Percentiles rank a stretch among this genome's conserved stretches.
Evolutionary conservation across 345 rosid genomes (phyloP).

Genomic region (Gossypium thurberi): DNA sequence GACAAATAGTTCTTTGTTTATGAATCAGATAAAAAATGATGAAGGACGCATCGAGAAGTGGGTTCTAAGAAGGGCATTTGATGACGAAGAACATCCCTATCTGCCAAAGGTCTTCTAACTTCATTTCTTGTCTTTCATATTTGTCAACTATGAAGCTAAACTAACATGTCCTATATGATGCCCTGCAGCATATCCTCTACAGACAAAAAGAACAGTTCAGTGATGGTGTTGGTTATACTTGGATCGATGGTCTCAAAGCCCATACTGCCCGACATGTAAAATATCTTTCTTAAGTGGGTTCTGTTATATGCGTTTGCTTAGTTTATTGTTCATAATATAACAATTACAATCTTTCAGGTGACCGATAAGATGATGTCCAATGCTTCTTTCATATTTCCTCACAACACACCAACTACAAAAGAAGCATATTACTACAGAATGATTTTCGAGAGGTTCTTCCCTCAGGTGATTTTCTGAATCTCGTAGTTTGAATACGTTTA

Average conservation of each 20-base stretch:
- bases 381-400: slow-evolving; percentile 65
- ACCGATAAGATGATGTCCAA: slow-evolving; percentile 76
- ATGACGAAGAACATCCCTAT: slow-evolving; percentile 76
- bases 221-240: slow-evolving; percentile 94
- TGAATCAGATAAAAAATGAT: slow-evolving; percentile 51
- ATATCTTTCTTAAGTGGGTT: not conserved
- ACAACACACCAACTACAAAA: slow-evolving; percentile 74
- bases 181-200: slow-evolving; percentile 70
- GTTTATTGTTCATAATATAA: not conserved
- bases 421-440: slow-evolving; percentile 85
- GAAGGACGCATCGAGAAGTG: slow-evolving; percentile 79
- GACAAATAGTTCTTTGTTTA: not conserved
- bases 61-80: slow-evolving; percentile 81
- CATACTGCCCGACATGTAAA: slow-evolving; percentile 66
- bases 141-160: not conserved
- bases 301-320: not conserved
- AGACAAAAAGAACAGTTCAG: slow-evolving; percentile 97
- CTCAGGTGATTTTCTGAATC: slow-evolving; percentile 48
- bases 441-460: slow-evolving; percentile 89
- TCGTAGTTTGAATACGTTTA: not conserved
- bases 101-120: slow-evolving; percentile 55
- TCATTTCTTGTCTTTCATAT: not conserved
- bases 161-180: slow-evolving; percentile 18
- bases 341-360: slow-evolving; percentile 36
- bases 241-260: slow-evolving; percentile 93